phyloP scores from a whole-genome alignment of 352 stramenopile genomes.

The Phytophthora agathidicida region DNA sequence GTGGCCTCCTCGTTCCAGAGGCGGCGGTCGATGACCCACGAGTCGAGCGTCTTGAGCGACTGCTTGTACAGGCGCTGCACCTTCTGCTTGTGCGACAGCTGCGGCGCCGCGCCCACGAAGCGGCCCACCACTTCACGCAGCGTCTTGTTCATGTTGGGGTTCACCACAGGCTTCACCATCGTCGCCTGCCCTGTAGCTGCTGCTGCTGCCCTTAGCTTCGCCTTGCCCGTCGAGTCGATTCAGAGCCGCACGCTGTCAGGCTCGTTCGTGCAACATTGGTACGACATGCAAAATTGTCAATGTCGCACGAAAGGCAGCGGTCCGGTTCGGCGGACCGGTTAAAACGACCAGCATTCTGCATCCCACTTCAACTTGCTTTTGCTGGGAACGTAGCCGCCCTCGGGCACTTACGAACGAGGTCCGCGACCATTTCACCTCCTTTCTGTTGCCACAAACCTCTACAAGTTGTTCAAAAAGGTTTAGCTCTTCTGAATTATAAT shows the following conservation, averaged over 20 bases:
- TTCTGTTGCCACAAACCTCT: too few relatives aligned
- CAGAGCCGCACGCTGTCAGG: slow-evolving; percentile 10
- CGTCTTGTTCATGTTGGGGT: slow-evolving; percentile 87
- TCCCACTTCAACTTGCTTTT: too few relatives aligned
- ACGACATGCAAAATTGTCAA: background rate
- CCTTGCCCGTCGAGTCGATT: slow-evolving; percentile 5
- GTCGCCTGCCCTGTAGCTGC: slow-evolving; percentile 17
- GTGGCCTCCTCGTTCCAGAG: slow-evolving; percentile 95
- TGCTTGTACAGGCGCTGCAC: slow-evolving; percentile 95
- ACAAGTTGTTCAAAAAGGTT: too few relatives aligned
- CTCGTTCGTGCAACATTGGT: slow-evolving; percentile 19
- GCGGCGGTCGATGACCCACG: slow-evolving; percentile 95
- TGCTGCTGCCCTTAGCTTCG: slow-evolving; percentile 4
- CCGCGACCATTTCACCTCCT: too few relatives aligned
- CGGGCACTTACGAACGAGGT: too few relatives aligned
- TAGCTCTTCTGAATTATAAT: too few relatives aligned
- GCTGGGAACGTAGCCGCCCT: too few relatives aligned
- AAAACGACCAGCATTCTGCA: slow-evolving; percentile 1
- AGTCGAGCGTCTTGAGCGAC: slow-evolving; percentile 93
- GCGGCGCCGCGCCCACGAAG: slow-evolving; percentile 56
- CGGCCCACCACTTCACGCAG: slow-evolving; percentile 82
- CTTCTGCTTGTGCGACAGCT: slow-evolving; percentile 89
- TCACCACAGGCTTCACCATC: slow-evolving; percentile 74
- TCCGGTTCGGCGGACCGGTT: slow-evolving; percentile 4
- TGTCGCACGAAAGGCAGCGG: slow-evolving; percentile 8